Evolutionary conservation across 345 rosid genomes (phyloP), one percentile per base, ranked within the genome.

Genomic region (Salix exigua): DNA sequence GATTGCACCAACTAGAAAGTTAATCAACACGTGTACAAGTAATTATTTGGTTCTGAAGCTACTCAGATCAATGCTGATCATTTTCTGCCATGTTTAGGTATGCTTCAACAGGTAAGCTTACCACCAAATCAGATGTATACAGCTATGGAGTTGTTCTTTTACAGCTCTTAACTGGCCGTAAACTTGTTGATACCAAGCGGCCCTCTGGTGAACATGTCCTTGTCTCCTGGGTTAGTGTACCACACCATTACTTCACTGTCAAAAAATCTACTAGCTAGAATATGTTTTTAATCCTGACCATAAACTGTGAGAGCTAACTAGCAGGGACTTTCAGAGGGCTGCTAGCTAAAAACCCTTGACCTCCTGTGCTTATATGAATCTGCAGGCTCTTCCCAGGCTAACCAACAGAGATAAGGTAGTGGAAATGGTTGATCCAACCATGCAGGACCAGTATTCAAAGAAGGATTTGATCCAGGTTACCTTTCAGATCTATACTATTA

Each of bases 121-220:
- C 97, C 5, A 91, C 94, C 44, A 94, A 94, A 87, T 94, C 98
- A 46, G 98, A 94, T 83, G 91, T 92, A 12, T 94, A 92, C 80
- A 92, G 95, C 80, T 94, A 88, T 31, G 98, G 98, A 0, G 89
- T 92, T 18, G 94, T 92, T 66, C 90, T 94, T 9, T 71, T 94
- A 67, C 91, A 94, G 85, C 91, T 94, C 64, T 79, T 94, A 81
- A 94, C 98, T 4, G 98, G 98, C 46, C 91, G 97, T 2, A 85
- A 65, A 65, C 98, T 97, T 0, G 79, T 94, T 6, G 97, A 94
- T 65, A 86, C 84, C 67, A 86, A 71, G 61, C 86, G 95, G 69
- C 91, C 97, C 11, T 77, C 87, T 0, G 97, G 97, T 58, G 95
- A 92, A 84, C 92, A 94, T 81, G 91, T 89, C 26, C 97, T 94